Conservation (phyloP, 2,329 filamentous ascomycete genomes). For the Venturiaceae sp. region DNA sequence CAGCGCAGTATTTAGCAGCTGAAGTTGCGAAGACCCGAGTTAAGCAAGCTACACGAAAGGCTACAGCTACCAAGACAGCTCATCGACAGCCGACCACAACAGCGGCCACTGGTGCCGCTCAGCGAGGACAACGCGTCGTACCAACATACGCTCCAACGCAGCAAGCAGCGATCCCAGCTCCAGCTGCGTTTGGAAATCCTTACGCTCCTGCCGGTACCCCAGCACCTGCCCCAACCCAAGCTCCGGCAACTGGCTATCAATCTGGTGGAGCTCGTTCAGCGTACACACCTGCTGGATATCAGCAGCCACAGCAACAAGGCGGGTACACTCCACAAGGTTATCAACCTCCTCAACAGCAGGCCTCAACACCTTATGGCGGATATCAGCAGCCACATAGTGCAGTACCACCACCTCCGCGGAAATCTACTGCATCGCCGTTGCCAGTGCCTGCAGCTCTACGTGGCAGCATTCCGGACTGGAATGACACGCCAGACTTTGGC, state of each 20-base stretch:
- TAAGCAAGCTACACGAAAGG: constrained; percentile 68
- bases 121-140: constrained; percentile 24
- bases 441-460: neutral
- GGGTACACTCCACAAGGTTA: constrained; percentile 17
- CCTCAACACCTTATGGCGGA: constrained; percentile 30
- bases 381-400: constrained; percentile 29
- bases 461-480: constrained; percentile 67
- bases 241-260: constrained; percentile 16
- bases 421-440: neutral
- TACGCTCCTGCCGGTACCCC: constrained; percentile 22
- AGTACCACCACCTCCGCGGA: constrained; percentile 1
- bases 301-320: constrained; percentile 19
- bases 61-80: constrained; percentile 25
- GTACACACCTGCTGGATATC: constrained; percentile 45
- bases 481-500: constrained; percentile 78
- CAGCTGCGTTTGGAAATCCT: constrained; percentile 20
- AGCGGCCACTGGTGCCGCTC: constrained; percentile 15
- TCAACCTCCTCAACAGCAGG: constrained; percentile 14
- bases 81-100: constrained; percentile 28
- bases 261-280: constrained; percentile 26
- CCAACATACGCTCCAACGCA: constrained; percentile 25
- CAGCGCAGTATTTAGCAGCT: constrained; percentile 72
- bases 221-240: constrained; percentile 15
- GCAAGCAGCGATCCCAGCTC: constrained; percentile 25
- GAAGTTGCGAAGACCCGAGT: constrained; percentile 81